These are phyloP conservation scores for Brassica juncea DNA, from an alignment of 345 rosid species.

Conservation along the genomic window DNA sequence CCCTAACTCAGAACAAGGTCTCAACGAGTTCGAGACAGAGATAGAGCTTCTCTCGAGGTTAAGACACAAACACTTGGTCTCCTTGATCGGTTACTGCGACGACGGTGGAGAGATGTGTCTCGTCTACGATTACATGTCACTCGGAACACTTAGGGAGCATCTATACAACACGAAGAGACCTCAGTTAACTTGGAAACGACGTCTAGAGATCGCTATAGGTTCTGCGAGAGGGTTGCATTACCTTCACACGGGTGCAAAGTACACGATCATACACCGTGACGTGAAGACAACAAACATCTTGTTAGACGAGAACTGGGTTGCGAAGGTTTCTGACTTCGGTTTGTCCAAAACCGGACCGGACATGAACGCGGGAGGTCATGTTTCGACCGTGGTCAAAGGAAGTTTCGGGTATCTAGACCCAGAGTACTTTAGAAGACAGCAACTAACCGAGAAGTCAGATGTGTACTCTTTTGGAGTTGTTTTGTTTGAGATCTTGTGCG, in stretches of 20 bases:
- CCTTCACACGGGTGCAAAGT: conserved; percentile 86
- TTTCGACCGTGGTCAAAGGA: conserved; percentile 82
- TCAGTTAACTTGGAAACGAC: conserved; percentile 64
- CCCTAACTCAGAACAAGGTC: conserved; percentile 78
- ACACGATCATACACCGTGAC: conserved; percentile 90
- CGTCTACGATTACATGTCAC: conserved; percentile 85
- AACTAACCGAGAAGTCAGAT: conserved; percentile 80
- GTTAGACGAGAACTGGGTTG: conserved; percentile 78
- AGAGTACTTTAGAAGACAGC: conserved; percentile 78
- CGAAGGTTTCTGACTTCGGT: conserved; percentile 85
- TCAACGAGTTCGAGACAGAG: conserved; percentile 79
- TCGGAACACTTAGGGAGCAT: conserved; percentile 75
- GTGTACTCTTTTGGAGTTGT: conserved; percentile 92
- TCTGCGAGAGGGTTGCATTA: conserved; percentile 87
- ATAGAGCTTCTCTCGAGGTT: conserved; percentile 82
- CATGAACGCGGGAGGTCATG: conserved; percentile 75
- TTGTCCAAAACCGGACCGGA: conserved; percentile 72
- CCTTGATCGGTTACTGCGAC: conserved; percentile 81
- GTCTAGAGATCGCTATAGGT: conserved; percentile 76
- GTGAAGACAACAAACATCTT: conserved; percentile 93
- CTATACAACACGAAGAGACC: conserved; percentile 58
- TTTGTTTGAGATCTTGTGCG: conserved; percentile 69
- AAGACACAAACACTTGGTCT: conserved; percentile 88
- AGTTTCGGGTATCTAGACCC: conserved; percentile 91
- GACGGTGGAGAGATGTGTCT: conserved; percentile 82